Percentiles rank a stretch among this genome's conserved stretches.
Evolutionary conservation across 768 basidiomycete genomes (phyloP).

Genomic region (Suillus occidentalis): DNA sequence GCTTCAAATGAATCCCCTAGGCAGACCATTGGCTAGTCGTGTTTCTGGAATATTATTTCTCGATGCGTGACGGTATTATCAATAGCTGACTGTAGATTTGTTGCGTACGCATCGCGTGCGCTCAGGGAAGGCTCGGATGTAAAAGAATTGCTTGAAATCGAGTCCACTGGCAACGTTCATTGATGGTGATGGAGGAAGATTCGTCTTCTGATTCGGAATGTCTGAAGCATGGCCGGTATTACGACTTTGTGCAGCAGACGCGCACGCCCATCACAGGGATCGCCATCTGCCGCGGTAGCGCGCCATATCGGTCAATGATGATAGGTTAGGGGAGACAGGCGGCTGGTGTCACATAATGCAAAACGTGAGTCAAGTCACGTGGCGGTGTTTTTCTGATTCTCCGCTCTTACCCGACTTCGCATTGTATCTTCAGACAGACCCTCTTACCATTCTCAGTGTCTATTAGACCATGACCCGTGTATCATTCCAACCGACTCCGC

Average conservation of each 20-base stretch:
- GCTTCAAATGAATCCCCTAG: not conserved
- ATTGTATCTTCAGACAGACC: not conserved
- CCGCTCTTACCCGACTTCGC: conserved; percentile 10
- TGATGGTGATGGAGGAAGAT: not conserved
- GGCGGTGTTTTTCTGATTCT: conserved; percentile 2
- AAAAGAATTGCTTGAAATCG: not conserved
- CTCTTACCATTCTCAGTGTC: not conserved
- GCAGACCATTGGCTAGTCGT: not conserved
- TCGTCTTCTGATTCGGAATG: not conserved
- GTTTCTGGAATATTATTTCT: not conserved
- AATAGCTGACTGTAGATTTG: not conserved
- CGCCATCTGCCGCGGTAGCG: not conserved
- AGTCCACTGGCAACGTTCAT: not conserved
- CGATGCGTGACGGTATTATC: not conserved
- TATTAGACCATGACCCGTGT: conserved; percentile 46
- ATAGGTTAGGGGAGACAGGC: not conserved
- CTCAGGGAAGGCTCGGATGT: not conserved
- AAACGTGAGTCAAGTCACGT: conserved; percentile 17
- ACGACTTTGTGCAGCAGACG: not conserved
- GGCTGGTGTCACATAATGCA: not conserved
- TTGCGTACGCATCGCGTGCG: not conserved
- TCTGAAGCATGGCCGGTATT: not conserved
- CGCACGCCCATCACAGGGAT: not conserved
- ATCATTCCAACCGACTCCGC: conserved; percentile 39
- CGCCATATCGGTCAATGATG: not conserved